Percentiles rank a stretch among this genome's conserved stretches.
These are phyloP conservation scores for Immersiella caudata DNA, from an alignment of 495 filamentous ascomycete genomes.

Conservation along the genomic window DNA sequence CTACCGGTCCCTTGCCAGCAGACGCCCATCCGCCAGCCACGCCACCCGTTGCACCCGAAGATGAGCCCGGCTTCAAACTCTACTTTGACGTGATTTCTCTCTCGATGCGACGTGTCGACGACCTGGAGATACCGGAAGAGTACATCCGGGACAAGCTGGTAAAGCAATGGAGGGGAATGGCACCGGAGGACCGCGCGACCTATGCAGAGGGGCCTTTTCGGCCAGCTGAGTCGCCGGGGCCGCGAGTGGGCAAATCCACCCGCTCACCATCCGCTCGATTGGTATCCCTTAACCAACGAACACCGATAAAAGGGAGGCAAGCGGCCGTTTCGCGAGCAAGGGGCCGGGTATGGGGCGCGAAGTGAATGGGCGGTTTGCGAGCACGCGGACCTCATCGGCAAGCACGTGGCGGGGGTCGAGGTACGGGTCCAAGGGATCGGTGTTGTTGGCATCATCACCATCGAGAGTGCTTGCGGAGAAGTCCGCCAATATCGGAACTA, in stretches of 20 bases:
- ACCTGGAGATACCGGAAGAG: neutral
- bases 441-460: neutral
- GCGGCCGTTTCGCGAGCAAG: neutral
- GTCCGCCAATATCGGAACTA: slow-evolving; percentile 3
- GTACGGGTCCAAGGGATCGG: neutral
- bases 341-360: neutral
- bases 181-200: neutral
- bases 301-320: neutral
- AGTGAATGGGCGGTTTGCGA: too few species aligned
- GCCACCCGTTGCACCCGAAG: neutral
- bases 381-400: too few species aligned
- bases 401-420: slow-evolving; percentile 10
- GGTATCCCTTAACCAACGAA: neutral
- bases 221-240: neutral
- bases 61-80: neutral
- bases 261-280: neutral
- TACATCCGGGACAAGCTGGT: neutral
- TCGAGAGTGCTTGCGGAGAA: neutral
- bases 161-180: neutral
- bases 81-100: neutral
- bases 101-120: neutral
- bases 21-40: too few species aligned
- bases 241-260: neutral
- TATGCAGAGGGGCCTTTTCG: neutral
- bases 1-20: too few species aligned